Percentiles rank a stretch among this genome's conserved stretches.
phyloP scores from a whole-genome alignment of 257 asterid genomes.

The Marsdenia floribunda region DNA sequence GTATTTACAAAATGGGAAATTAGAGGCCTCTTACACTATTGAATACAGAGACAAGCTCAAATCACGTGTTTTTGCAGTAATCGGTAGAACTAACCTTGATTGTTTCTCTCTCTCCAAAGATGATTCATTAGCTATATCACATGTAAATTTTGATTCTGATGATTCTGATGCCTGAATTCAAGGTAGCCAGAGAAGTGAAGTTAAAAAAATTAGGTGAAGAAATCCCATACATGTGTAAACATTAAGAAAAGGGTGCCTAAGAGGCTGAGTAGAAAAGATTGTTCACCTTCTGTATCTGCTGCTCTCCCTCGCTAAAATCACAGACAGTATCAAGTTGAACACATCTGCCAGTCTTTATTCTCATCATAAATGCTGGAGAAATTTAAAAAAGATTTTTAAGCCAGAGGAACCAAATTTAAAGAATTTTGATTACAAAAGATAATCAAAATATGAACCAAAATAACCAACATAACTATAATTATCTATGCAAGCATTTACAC shows the following conservation, averaged over 20 bases:
- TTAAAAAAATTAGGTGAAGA: background rate
- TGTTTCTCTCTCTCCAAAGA: slow-evolving; percentile 22
- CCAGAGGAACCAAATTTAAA: slow-evolving; percentile 10
- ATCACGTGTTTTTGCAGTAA: slow-evolving; percentile 15
- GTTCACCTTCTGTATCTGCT: slow-evolving; percentile 42
- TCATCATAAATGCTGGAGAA: slow-evolving; percentile 74
- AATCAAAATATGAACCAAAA: background rate
- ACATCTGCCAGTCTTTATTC: slow-evolving; percentile 63
- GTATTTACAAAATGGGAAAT: slow-evolving; percentile 6
- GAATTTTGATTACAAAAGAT: background rate
- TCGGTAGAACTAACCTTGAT: slow-evolving; percentile 28
- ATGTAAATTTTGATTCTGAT: slow-evolving; percentile 18
- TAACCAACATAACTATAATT: background rate
- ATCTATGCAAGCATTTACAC: background rate
- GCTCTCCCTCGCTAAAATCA: slow-evolving; percentile 55
- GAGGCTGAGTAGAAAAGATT: background rate
- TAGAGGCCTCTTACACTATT: slow-evolving; percentile 16
- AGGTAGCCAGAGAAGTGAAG: background rate
- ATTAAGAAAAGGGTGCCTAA: background rate
- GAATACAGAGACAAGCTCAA: background rate
- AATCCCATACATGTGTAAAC: background rate
- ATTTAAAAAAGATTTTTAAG: slow-evolving; percentile 10
- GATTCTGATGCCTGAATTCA: slow-evolving; percentile 31
- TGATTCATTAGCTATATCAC: slow-evolving; percentile 34
- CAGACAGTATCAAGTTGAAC: slow-evolving; percentile 53